These are phyloP conservation scores for Plasmodium gaboni DNA, from an alignment of 169 alveolate species.

Conservation along the genomic window DNA sequence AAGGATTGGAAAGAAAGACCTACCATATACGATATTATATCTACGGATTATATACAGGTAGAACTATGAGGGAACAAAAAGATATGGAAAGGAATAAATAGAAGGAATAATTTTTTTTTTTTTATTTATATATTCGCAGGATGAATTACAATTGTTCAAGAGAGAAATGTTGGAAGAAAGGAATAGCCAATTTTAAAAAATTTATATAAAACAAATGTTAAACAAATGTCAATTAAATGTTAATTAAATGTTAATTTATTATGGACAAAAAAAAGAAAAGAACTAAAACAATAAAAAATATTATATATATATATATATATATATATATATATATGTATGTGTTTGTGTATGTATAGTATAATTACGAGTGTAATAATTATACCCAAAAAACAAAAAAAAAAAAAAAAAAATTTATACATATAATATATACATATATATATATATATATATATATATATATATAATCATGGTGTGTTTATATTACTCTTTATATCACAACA, in stretches of 20 bases:
- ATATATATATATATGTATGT: neutral
- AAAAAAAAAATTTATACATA: too few species aligned
- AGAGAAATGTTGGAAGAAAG: slow-evolving; percentile 23
- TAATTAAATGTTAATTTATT: neutral
- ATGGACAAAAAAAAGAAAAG: too few species aligned
- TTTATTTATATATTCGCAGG: neutral
- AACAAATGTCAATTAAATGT: too few species aligned
- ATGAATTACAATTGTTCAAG: slow-evolving; percentile 55
- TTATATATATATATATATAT: neutral
- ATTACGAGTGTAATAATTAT: too few species aligned
- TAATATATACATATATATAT: too few species aligned
- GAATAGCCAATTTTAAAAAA: neutral
- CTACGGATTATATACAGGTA: slow-evolving; percentile 66
- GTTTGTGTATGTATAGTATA: too few species aligned
- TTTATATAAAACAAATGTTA: too few species aligned
- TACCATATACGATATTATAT: slow-evolving; percentile 52
- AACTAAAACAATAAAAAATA: neutral
- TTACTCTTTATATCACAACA: too few species aligned
- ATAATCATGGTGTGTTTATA: too few species aligned
- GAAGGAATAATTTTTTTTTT: too few species aligned
- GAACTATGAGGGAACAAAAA: neutral
- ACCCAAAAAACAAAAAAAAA: too few species aligned
- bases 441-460: too few species aligned
- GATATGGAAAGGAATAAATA: neutral
- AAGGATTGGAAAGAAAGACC: slow-evolving; percentile 68